These are phyloP conservation scores for Alternaria sp. DNA, from an alignment of 2,329 filamentous ascomycete genomes.

Conservation along the genomic window DNA sequence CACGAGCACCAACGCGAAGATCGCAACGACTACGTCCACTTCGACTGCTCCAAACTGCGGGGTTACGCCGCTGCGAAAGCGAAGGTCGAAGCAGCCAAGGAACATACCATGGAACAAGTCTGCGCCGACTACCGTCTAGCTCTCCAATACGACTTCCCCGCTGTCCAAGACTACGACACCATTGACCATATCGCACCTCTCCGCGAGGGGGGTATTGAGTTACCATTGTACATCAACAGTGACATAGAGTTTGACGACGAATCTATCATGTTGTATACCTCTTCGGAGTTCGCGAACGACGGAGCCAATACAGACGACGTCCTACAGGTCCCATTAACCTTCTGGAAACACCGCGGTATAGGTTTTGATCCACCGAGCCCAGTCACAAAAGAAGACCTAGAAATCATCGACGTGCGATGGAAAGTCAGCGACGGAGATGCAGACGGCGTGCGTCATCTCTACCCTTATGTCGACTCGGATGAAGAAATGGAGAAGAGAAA, in stretches of 20 bases:
- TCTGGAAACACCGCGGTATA: neutral
- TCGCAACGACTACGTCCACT: neutral
- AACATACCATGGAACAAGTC: neutral
- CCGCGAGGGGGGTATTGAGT: neutral
- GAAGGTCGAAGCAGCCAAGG: neutral
- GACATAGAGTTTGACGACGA: slow-evolving; percentile 5
- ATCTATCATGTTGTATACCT: slow-evolving; percentile 8
- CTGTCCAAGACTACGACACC: neutral
- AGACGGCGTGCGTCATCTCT: neutral
- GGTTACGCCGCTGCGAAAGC: neutral
- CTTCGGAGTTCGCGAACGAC: neutral
- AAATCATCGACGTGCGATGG: neutral
- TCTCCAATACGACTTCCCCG: neutral
- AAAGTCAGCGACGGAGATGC: neutral
- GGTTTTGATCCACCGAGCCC: neutral
- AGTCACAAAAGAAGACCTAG: neutral
- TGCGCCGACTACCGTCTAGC: slow-evolving; percentile 4
- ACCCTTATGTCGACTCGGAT: neutral
- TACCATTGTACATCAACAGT: neutral
- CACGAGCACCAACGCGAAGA: neutral
- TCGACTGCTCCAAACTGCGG: neutral
- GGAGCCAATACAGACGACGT: neutral
- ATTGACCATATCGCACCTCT: neutral
- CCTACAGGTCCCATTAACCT: neutral
- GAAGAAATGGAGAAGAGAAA: neutral